Evolutionary conservation across 345 rosid species (phyloP).

Genomic region (Eucalyptus guilfoylei): DNA sequence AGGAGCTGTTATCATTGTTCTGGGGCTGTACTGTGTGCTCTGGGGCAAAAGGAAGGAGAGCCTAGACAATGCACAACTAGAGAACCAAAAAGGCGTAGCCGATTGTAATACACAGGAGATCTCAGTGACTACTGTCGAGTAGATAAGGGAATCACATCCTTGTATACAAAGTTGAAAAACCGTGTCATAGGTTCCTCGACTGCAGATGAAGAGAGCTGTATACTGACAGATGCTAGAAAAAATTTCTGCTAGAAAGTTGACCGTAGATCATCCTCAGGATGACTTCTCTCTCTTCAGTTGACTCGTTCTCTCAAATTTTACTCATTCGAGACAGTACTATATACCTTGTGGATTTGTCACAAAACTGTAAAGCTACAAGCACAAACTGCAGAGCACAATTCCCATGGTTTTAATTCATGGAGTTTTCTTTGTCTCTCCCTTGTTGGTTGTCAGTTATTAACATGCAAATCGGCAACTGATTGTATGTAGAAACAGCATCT

Average conservation of each 20-base stretch:
- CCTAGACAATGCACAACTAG: neutral
- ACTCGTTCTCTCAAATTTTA: neutral
- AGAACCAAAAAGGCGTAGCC: neutral
- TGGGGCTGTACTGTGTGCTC: slow-evolving; percentile 24
- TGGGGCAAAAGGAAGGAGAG: slow-evolving; percentile 26
- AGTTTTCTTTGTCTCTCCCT: neutral
- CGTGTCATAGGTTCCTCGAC: neutral
- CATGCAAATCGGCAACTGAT: neutral
- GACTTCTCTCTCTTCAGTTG: neutral
- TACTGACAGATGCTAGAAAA: neutral
- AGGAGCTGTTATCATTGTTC: slow-evolving; percentile 15
- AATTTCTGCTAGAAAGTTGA: neutral
- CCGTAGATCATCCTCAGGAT: neutral
- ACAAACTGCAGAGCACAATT: neutral
- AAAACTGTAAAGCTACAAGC: neutral
- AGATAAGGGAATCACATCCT: neutral
- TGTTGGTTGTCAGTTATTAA: neutral
- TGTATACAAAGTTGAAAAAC: neutral
- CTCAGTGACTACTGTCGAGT: neutral
- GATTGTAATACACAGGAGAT: neutral
- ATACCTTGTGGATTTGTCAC: neutral
- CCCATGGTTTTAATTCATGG: neutral
- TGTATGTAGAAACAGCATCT: no score
- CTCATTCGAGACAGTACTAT: neutral
- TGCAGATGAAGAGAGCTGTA: neutral